phyloP scores from a whole-genome alignment of 2,329 filamentous ascomycete genomes.

The Rasamsonia emersonii region DNA sequence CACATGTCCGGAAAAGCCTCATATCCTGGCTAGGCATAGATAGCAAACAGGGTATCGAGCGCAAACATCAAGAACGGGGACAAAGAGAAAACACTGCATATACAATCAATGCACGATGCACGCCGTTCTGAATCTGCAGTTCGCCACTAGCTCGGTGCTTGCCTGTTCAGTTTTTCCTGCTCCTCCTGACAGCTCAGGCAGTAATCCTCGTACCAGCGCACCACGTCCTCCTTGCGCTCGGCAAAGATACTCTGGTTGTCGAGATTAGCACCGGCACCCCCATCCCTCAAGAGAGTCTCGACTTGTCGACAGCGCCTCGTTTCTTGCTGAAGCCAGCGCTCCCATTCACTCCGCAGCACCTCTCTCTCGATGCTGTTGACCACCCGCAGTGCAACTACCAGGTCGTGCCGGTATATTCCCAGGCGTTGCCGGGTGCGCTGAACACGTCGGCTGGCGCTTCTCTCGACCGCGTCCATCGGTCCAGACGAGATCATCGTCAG shows the following conservation, averaged over 20 bases:
- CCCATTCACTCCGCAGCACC: slow-evolving; percentile 80
- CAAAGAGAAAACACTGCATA: no score
- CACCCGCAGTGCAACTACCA: slow-evolving; percentile 81
- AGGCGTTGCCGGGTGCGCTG: slow-evolving; percentile 74
- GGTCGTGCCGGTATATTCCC: slow-evolving; percentile 76
- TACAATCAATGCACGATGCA: no score
- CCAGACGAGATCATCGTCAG: slow-evolving; percentile 21
- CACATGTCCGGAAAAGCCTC: no score
- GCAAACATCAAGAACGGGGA: no score
- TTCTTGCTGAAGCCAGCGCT: slow-evolving; percentile 82
- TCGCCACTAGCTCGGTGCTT: no score
- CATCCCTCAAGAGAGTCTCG: slow-evolving; percentile 35
- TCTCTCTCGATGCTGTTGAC: slow-evolving; percentile 85
- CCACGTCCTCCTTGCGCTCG: slow-evolving; percentile 37
- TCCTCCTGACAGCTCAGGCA: slow-evolving; percentile 52
- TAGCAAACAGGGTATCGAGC: no score
- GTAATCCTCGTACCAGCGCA: slow-evolving; percentile 52
- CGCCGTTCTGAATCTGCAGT: no score
- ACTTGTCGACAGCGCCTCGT: slow-evolving; percentile 62
- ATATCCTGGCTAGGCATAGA: no score
- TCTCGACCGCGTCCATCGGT: slow-evolving; percentile 21
- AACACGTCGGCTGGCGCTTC: slow-evolving; percentile 48
- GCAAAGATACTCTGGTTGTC: slow-evolving; percentile 22
- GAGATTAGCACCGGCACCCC: slow-evolving; percentile 15
- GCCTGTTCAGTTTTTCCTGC: slow-evolving; percentile 20